Conservation (phyloP, 768 basidiomycete genomes). For the Leucogyrophana mollusca region DNA sequence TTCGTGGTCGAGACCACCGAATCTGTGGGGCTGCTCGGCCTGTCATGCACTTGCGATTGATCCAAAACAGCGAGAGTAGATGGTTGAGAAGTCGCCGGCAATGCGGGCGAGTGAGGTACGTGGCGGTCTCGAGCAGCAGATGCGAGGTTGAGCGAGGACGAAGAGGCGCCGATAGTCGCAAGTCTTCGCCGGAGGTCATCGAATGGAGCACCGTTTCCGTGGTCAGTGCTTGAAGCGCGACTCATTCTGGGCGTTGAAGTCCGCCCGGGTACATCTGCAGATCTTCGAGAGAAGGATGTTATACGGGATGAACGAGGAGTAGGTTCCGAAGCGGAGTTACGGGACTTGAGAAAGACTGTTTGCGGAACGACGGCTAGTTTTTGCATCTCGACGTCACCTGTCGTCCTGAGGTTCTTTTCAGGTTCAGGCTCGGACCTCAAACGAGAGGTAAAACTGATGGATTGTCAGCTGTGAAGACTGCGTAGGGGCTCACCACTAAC, state of each 20-base stretch:
- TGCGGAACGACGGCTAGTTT: constrained; percentile 89
- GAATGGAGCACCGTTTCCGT: constrained; percentile 55
- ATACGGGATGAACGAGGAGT: constrained; percentile 37
- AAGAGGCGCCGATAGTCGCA: constrained; percentile 72
- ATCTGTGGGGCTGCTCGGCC: constrained; percentile 79
- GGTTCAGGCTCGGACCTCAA: constrained; percentile 60
- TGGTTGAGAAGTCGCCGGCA: constrained; percentile 12
- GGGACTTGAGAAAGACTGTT: constrained; percentile 81
- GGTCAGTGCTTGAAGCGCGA: constrained; percentile 49
- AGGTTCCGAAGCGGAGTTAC: constrained; percentile 37
- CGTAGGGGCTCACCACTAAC: constrained; percentile 35
- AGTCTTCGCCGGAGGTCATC: constrained; percentile 78
- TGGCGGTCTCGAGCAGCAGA: constrained; percentile 46
- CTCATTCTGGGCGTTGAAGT: constrained; percentile 51
- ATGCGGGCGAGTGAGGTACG: constrained; percentile 24
- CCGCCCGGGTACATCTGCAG: constrained; percentile 39
- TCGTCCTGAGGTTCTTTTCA: constrained; percentile 61
- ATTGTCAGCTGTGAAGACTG: constrained; percentile 2
- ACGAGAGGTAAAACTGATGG: constrained; percentile 63
- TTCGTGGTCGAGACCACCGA: constrained; percentile 74
- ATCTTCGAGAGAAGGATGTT: constrained; percentile 35
- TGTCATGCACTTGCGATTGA: constrained; percentile 34
- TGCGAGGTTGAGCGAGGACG: constrained; percentile 55
- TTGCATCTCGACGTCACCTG: constrained; percentile 73
- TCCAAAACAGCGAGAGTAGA: constrained; percentile 22